Conservation (phyloP, 306 rosid species). For the Vigna unguiculata region DNA sequence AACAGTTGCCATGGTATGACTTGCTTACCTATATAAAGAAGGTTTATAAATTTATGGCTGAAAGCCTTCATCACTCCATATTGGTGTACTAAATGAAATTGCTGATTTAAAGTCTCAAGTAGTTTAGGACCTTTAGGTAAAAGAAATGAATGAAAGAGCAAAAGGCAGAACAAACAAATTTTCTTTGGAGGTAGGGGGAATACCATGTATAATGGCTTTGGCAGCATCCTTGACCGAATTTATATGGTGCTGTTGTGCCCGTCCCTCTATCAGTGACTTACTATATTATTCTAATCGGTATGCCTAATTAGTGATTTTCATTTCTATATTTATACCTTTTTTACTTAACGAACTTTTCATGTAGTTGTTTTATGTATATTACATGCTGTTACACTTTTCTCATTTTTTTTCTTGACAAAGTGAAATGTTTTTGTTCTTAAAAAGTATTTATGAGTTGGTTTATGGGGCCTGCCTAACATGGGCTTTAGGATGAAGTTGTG, state of each 20-base stretch:
- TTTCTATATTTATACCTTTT: neutral
- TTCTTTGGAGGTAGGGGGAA: neutral
- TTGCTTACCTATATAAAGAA: neutral
- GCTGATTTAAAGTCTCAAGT: neutral
- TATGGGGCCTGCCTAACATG: conserved; percentile 42
- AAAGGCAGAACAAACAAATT: neutral
- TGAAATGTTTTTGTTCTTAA: neutral
- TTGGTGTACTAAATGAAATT: neutral
- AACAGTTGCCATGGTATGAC: neutral
- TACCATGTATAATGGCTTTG: neutral
- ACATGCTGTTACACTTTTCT: conserved; percentile 10
- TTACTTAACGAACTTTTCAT: neutral
- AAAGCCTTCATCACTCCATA: conserved; percentile 3
- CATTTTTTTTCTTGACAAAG: conserved; percentile 34
- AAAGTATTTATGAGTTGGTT: conserved; percentile 29
- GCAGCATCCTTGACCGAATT: conserved; percentile 45
- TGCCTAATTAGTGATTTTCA: neutral
- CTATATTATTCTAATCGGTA: conserved; percentile 1
- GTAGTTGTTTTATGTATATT: neutral
- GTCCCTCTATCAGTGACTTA: conserved; percentile 1
- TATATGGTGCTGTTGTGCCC: neutral
- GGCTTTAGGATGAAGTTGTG: conserved; percentile 87
- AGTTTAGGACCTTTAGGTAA: neutral
- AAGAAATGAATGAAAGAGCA: neutral
- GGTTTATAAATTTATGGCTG: conserved; percentile 7